Evolutionary conservation across 805 yeast genomes (phyloP), one percentile per base, ranked within the genome.

Genomic region (Nakazawaea laoshanensis): DNA sequence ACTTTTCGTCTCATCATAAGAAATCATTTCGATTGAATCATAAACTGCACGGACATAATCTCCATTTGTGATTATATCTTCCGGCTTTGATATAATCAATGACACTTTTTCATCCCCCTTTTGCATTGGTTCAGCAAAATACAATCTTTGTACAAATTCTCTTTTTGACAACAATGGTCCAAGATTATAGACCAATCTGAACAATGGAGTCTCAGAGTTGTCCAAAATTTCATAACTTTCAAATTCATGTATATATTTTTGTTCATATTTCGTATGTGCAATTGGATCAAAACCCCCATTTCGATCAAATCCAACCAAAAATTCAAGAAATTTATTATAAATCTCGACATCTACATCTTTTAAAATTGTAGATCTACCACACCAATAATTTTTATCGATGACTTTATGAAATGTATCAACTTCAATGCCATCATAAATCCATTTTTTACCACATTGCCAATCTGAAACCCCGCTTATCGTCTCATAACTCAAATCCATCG

Each of bases 131-230:
- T 10, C 6, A 7, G 16, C 6, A n/a, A 7, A 18, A 27, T 27
- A 5, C 7, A 8, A 9, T 58, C 48, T 14, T 53, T 55, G 58
- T 38, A 52, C 51, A 42, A 62, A 62, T 29, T 56, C 61, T 24
- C 67, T 42, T 1, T 59, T 53, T 4, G 49, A 46, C 21, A 61
- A 41, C 4, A 63, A 55, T 9, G 53, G 49, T 4, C 63, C 61
- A 15, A 62, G 40, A 23, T 57, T 56, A 41, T 62, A 62, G 30
- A 51, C 47, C n/a, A 55, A 46, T 34, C 50, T 46, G 15, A 54
- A 52, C 3, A 48, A 40, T 14, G 38, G 38, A 11, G 13, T 11
- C 5, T 13, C 14, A 21, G 48, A 48, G 15, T 48, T 48, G 18
- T 48, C 46, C 4, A 46, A 33, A 13, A 38, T 33, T 7, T 41